phyloP scores from a whole-genome alignment of 164 flowering plant species.

The Magnolia sinica region DNA sequence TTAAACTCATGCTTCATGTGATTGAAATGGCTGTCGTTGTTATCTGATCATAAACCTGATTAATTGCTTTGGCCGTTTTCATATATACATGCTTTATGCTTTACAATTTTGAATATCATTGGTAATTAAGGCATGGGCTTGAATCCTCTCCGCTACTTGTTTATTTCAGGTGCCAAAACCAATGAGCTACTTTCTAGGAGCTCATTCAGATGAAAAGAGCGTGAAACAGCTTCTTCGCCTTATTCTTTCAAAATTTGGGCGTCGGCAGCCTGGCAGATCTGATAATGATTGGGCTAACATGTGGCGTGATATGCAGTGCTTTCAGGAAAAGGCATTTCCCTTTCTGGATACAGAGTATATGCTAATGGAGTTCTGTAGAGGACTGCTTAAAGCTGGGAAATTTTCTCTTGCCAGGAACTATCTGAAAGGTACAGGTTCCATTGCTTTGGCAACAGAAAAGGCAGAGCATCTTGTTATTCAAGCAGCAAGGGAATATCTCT shows the following conservation, averaged over 20 bases:
- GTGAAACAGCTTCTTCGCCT: constrained; percentile 95
- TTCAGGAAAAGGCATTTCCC: constrained; percentile 89
- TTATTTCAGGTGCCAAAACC: constrained; percentile 88
- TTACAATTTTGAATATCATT: too few relatives aligned
- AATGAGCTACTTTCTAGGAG: constrained; percentile 59
- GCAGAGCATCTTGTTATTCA: constrained; percentile 91
- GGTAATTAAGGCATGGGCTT: not conserved
- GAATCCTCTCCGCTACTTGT: constrained; percentile 2
- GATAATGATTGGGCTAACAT: constrained; percentile 95
- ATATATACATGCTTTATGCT: not conserved
- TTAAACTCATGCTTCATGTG: not conserved
- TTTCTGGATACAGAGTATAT: constrained; percentile 83
- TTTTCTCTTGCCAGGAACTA: constrained; percentile 95
- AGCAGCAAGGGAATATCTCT: constrained; percentile 92
- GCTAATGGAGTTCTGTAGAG: constrained; percentile 89
- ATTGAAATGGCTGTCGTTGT: not conserved
- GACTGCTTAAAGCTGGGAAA: constrained; percentile 92
- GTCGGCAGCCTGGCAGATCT: constrained; percentile 72
- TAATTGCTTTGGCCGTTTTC: not conserved
- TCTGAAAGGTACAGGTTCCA: constrained; percentile 72
- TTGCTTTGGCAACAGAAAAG: constrained; percentile 69
- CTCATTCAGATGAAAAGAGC: constrained; percentile 71
- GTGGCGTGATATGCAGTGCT: constrained; percentile 91
- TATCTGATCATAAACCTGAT: not conserved
- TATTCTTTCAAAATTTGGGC: constrained; percentile 89